Conservation (phyloP, 176 grass and related monocot genomes). For the Oryza officinalis region DNA sequence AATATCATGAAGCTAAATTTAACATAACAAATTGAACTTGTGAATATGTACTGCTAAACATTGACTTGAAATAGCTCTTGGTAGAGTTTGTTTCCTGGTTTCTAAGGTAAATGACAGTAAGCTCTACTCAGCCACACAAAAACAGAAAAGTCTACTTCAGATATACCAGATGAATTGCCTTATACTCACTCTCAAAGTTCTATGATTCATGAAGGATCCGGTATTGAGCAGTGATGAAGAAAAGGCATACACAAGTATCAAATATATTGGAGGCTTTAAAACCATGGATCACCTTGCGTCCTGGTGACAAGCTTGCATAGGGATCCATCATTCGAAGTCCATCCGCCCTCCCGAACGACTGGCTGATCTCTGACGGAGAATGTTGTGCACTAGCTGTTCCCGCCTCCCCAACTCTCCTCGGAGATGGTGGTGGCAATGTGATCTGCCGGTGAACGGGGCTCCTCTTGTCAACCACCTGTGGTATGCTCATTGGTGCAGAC, state of each 20-base stretch:
- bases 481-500: constrained; percentile 71
- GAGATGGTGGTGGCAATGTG: constrained; percentile 68
- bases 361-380: constrained; percentile 54
- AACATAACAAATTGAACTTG: neutral
- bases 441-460: constrained; percentile 46
- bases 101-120: neutral
- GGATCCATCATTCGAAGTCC: constrained; percentile 52
- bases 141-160: neutral
- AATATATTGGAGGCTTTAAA: neutral
- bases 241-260: neutral
- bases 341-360: constrained; percentile 58
- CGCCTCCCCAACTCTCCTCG: constrained; percentile 48
- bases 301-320: constrained; percentile 54
- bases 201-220: neutral
- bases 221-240: neutral
- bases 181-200: neutral
- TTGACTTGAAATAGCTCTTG: neutral
- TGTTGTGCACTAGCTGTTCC: constrained; percentile 43
- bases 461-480: constrained; percentile 43
- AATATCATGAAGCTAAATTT: constrained; percentile 16
- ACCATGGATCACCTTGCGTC: constrained; percentile 61
- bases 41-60: neutral
- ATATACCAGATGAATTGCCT: neutral
- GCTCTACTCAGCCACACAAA: neutral
- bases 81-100: neutral